phyloP scores from a whole-genome alignment of 352 stramenopile species.

The Pythium plurisporium region DNA sequence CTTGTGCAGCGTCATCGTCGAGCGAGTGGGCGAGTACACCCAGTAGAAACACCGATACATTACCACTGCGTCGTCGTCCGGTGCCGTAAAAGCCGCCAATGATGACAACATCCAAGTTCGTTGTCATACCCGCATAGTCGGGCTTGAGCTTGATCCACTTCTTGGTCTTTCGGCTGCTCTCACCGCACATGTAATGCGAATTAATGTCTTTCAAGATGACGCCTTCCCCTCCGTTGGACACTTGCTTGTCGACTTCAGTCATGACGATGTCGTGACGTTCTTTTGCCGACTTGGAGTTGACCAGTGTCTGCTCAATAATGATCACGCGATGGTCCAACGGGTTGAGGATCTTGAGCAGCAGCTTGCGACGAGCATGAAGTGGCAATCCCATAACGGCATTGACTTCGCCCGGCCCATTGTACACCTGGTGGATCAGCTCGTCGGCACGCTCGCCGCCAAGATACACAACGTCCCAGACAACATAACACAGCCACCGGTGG shows the following conservation, averaged over 20 bases:
- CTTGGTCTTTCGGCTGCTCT: constrained; percentile 70
- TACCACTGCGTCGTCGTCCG: constrained; percentile 63
- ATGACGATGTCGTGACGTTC: constrained; percentile 78
- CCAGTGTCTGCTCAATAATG: constrained; percentile 77
- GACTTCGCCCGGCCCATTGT: constrained; percentile 47
- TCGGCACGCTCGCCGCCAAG: constrained; percentile 43
- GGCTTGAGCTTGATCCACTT: constrained; percentile 88
- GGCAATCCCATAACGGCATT: constrained; percentile 73
- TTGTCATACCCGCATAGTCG: constrained; percentile 85
- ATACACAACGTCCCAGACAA: constrained; percentile 84
- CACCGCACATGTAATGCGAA: constrained; percentile 86
- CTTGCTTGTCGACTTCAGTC: constrained; percentile 67
- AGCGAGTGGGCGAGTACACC: constrained; percentile 61
- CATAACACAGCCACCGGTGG: constrained; percentile 76
- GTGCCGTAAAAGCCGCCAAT: constrained; percentile 80
- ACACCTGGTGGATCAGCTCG: constrained; percentile 59
- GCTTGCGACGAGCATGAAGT: constrained; percentile 45
- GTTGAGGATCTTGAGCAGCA: constrained; percentile 64
- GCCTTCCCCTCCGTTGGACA: constrained; percentile 73
- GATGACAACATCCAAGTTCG: constrained; percentile 75
- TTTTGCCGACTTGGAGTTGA: constrained; percentile 68
- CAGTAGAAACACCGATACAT: constrained; percentile 80
- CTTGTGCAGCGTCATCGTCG: constrained; percentile 39
- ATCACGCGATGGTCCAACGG: constrained; percentile 69
- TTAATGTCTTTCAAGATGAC: constrained; percentile 85